Evolutionary conservation across 306 rosid genomes (phyloP).

Genomic region (Corylus heterophylla): DNA sequence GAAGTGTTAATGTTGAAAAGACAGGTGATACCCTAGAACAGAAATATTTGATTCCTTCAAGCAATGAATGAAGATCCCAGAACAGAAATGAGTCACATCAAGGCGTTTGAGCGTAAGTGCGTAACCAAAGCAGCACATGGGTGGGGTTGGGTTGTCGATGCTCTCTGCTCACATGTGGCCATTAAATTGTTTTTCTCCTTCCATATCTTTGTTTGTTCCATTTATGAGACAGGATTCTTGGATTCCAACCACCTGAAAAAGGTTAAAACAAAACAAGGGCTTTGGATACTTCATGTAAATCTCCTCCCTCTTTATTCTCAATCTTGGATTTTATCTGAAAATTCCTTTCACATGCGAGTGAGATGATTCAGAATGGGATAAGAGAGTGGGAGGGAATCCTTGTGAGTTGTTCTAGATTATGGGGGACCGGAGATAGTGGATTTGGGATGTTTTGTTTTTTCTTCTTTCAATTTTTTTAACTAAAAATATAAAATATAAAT

Average conservation of each 20-base stretch:
- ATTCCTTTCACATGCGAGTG: not conserved
- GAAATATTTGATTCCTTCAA: not conserved
- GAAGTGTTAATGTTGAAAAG: not conserved
- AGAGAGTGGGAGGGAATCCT: not conserved
- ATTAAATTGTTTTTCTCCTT: not conserved
- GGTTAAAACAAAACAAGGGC: not conserved
- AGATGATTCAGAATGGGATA: too few relatives aligned
- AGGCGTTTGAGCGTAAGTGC: slow-evolving; percentile 13
- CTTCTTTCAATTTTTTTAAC: too few relatives aligned
- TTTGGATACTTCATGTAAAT: slow-evolving; percentile 13
- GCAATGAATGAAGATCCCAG: not conserved
- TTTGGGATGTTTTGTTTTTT: too few relatives aligned
- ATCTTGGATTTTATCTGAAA: not conserved
- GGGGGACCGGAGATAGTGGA: too few relatives aligned
- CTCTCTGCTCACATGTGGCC: slow-evolving; percentile 25
- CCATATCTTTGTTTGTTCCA: slow-evolving; percentile 12
- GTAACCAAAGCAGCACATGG: slow-evolving; percentile 44
- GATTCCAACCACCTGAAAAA: slow-evolving; percentile 36
- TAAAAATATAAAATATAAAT: too few relatives aligned
- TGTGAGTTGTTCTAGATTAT: not conserved
- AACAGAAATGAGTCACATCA: slow-evolving; percentile 40
- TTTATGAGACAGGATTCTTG: slow-evolving; percentile 27
- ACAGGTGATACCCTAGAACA: not conserved
- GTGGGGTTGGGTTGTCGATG: slow-evolving; percentile 50
- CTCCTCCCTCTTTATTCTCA: not conserved